A percentile compares a stretch with the other conserved stretches of the same genome.
These are phyloP conservation scores for Tetrahymena malaccensis DNA, from an alignment of 73 alveolate genomes.

Conservation along the genomic window DNA sequence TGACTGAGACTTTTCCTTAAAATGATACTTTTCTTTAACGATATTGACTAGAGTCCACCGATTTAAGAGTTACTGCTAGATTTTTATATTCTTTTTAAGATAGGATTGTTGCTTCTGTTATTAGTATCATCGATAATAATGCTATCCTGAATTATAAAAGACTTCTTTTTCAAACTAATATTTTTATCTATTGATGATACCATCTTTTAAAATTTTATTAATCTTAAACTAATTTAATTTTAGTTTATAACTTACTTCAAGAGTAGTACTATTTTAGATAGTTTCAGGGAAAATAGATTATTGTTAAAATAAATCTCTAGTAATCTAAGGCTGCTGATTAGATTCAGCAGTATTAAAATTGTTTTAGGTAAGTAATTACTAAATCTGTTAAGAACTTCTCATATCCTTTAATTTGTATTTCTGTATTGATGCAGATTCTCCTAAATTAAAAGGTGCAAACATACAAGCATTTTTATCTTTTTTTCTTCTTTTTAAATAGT, in stretches of 20 bases:
- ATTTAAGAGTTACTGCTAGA: neutral
- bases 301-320: neutral
- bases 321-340: neutral
- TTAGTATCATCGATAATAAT: neutral
- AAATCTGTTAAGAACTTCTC: neutral
- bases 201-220: neutral
- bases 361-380: neutral
- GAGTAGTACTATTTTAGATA: neutral
- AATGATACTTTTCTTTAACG: neutral
- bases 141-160: neutral
- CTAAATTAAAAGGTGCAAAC: neutral
- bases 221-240: too few species aligned
- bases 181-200: neutral
- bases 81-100: neutral
- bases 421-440: neutral
- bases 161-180: neutral
- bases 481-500: neutral
- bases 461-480: neutral
- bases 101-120: neutral
- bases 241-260: neutral
- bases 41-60: neutral
- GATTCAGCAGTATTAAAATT: neutral
- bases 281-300: neutral
- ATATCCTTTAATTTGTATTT: neutral
- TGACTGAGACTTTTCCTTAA: neutral